Evolutionary conservation across 192 early-diverging fungal genomes (phyloP).

Genomic region (Coemansia sp.): DNA sequence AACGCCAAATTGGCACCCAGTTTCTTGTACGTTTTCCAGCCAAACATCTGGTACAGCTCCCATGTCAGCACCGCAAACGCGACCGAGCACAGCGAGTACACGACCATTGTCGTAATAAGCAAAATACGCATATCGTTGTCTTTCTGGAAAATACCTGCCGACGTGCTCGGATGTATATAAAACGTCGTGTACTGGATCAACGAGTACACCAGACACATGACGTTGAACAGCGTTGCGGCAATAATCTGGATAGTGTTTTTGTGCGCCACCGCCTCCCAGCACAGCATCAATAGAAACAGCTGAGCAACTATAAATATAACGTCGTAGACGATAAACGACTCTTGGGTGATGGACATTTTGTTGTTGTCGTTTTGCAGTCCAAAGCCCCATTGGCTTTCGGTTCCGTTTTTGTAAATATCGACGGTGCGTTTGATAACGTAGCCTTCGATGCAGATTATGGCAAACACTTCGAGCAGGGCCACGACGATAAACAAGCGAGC

Average conservation of each 20-base stretch:
- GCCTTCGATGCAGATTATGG: slow-evolving; percentile 50
- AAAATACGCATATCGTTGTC: slow-evolving; percentile 53
- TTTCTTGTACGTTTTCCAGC: slow-evolving; percentile 81
- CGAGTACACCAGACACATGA: slow-evolving; percentile 57
- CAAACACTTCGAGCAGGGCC: slow-evolving; percentile 49
- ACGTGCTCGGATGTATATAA: slow-evolving; percentile 45
- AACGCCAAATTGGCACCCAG: slow-evolving; percentile 76
- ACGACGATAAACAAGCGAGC: slow-evolving; percentile 48
- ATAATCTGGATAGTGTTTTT: slow-evolving; percentile 93
- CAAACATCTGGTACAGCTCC: slow-evolving; percentile 74
- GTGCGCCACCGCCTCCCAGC: slow-evolving; percentile 87
- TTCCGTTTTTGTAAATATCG: slow-evolving; percentile 50
- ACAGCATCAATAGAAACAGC: slow-evolving; percentile 76
- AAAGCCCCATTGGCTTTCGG: slow-evolving; percentile 52
- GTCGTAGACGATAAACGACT: slow-evolving; percentile 71
- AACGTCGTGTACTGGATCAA: slow-evolving; percentile 57
- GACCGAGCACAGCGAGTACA: slow-evolving; percentile 50
- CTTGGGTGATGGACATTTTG: slow-evolving; percentile 48
- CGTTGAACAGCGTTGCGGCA: slow-evolving; percentile 60
- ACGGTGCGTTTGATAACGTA: slow-evolving; percentile 53
- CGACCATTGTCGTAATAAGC: slow-evolving; percentile 51
- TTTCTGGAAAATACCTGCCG: slow-evolving; percentile 52
- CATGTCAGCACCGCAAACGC: slow-evolving; percentile 53
- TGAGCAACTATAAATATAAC: slow-evolving; percentile 84
- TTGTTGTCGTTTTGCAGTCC: slow-evolving; percentile 36